Evolutionary conservation across 176 grass and related monocot genomes (phyloP), one percentile per base, ranked within the genome.

Genomic region (Oryza coarctata): DNA sequence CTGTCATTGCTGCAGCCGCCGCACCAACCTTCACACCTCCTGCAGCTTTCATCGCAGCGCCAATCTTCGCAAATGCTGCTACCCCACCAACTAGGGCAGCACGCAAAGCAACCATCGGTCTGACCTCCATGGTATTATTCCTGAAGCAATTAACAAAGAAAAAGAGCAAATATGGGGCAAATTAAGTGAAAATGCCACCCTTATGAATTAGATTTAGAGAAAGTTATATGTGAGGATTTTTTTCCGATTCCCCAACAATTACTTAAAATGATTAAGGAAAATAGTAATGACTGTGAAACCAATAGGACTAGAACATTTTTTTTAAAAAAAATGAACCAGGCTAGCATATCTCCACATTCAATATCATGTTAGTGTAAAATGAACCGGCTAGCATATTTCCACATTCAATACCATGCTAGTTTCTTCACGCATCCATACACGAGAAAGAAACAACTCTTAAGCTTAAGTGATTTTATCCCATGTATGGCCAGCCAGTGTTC

Each of bases 21-120:
- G 93, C 92, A 32, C 91, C 87, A 65, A 93, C 33, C 72, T 99
- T 99, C 29, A 88, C 87, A 13, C 92, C 85, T 20, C 96, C 92
- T 12, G 88, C 93, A 47, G 96, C 96, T 75, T 99, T 99, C 89
- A 95, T 85, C 0, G 61, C 91, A 28, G 88, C 93, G 2, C 67
- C 96, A 1, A 99, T 84, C 82, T 95, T 99, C 0, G 93, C 91
- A 84, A 93, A 95, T 35, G 87, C 89, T 7, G 96, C 96, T 68
- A 95, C 13, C 0, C 96, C 90, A n/a, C 93, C 93, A 31, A 94
- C 96, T 63, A 99, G 90, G 30, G 90, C 70, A 64, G 96, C 96
- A 82, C 96, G 91, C 77, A 99, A 68, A 38, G 93, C 96, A 22
- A 99, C 93, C 79, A 90, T 95, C 1, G 93, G 93, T 17, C 82